Evolutionary conservation across 2,329 filamentous ascomycete genomes (phyloP).

Genomic region (Sporothrix brasiliensis): DNA sequence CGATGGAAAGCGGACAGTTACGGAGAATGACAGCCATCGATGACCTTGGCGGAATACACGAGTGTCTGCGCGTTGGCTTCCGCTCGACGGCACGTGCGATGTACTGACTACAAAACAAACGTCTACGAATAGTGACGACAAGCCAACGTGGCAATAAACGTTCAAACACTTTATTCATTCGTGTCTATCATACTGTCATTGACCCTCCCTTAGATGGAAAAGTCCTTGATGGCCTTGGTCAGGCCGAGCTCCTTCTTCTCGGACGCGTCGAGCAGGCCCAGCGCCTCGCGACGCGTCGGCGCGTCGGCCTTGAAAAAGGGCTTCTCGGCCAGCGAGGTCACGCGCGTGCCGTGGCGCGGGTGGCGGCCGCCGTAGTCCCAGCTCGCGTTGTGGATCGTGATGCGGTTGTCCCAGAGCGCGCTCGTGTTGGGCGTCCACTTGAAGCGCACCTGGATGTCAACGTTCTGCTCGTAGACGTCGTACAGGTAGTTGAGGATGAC

Average conservation of each 20-base stretch:
- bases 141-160: conserved; percentile 6
- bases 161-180: conserved; percentile 1
- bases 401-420: conserved; percentile 72
- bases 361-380: conserved; percentile 72
- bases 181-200: not conserved
- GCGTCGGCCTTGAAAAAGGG: conserved; percentile 67
- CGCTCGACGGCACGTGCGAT: not conserved
- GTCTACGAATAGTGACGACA: not conserved
- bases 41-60: not conserved
- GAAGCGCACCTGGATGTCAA: conserved; percentile 73
- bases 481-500: conserved; percentile 67
- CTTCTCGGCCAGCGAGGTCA: conserved; percentile 71
- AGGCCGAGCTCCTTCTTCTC: conserved; percentile 45
- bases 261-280: conserved; percentile 63
- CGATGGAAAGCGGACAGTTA: not conserved
- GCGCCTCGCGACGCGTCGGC: conserved; percentile 66
- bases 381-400: conserved; percentile 73
- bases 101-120: not conserved
- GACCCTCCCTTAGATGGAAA: conserved; percentile 25
- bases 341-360: conserved; percentile 70
- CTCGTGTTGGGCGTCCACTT: conserved; percentile 69
- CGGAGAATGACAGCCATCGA: not conserved
- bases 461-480: conserved; percentile 68
- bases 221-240: conserved; percentile 32
- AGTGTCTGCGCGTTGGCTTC: not conserved